Evolutionary conservation across 805 yeast species (phyloP), one percentile per base, ranked within the genome.

Genomic region (Wickerhamiella qilinensis): DNA sequence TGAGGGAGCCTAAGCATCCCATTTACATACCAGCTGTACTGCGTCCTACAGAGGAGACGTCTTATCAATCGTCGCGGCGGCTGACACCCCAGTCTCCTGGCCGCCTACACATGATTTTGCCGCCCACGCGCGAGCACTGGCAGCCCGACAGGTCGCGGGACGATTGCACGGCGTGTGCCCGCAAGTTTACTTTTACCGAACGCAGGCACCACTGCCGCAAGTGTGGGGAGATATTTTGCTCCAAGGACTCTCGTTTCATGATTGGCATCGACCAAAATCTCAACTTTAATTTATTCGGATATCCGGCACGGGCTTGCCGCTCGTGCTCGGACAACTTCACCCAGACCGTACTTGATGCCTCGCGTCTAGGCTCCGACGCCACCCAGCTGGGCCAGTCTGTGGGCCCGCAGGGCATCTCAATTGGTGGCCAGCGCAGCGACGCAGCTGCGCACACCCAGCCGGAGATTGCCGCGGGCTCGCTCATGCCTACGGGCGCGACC

Each of bases 21-120:
- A 63, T 86, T 63, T 86, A 84, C 51, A 67, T 80, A 0, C 97
- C 97, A 0, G 95, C 95, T 0, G 97, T 86, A 9, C 63, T 86
- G 38, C 68, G 82, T 47, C 67, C 68, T 31, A 63, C 64, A 3
- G 45, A 45, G 33, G 48, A 49, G 43, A 44, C 43, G 38, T 40
- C 52, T n/a, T 55, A 55, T 46, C 41, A 51, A 30, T 42, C 46
- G 1, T 45, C 56, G 7, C 35, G 38, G 27, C 43, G 40, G 36
- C 44, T 11, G 38, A 40, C 38, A 39, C 38, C 43, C 32, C 45
- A 42, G 29, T 42, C 46, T 30, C 43, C 47, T 36, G 49, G 46
- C 25, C 41, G 41, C 16, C 40, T 36, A 20, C 36, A 32, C 30
- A 21, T 33, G 37, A 39, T 25, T 33, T 40, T 48, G 32, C 51